A percentile compares a stretch with the other conserved stretches of the same genome.
phyloP scores from a whole-genome alignment of 2,329 filamentous ascomycete species.

The Nigrospora oryzae region DNA sequence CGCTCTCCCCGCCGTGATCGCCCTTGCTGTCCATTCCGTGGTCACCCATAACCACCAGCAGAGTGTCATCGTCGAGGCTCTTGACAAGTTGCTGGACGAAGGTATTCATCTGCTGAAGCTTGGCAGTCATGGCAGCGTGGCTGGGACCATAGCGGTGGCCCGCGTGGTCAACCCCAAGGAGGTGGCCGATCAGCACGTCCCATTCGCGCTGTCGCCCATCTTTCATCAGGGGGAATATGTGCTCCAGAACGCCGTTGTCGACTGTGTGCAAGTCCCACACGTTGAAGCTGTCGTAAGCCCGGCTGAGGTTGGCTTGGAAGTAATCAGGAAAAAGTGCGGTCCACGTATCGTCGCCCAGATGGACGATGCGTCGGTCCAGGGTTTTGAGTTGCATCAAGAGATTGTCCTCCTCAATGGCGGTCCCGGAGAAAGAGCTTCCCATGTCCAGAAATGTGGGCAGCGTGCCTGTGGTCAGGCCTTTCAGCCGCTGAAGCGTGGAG shows the following conservation, averaged over 20 bases:
- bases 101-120: constrained; percentile 83
- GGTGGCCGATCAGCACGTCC: constrained; percentile 94
- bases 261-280: constrained; percentile 97
- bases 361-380: constrained; percentile 68
- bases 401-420: constrained; percentile 90
- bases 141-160: constrained; percentile 93
- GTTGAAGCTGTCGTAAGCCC: constrained; percentile 92
- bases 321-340: constrained; percentile 86
- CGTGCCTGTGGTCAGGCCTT: constrained; percentile 91
- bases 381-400: constrained; percentile 57
- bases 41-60: constrained; percentile 96
- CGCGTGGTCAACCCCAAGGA: constrained; percentile 91
- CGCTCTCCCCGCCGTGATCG: constrained; percentile 96
- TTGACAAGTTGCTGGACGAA: constrained; percentile 67
- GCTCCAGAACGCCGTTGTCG: constrained; percentile 87
- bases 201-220: constrained; percentile 59
- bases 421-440: constrained; percentile 91
- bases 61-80: constrained; percentile 71
- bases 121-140: constrained; percentile 84
- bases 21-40: constrained; percentile 98
- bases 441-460: constrained; percentile 90
- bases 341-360: constrained; percentile 98
- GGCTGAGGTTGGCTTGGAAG: constrained; percentile 80
- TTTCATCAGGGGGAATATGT: constrained; percentile 77
- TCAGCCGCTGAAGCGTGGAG: constrained; percentile 82